Evolutionary conservation across 768 basidiomycete genomes (phyloP).

Genomic region (Phanerodontia chrysosporium): DNA sequence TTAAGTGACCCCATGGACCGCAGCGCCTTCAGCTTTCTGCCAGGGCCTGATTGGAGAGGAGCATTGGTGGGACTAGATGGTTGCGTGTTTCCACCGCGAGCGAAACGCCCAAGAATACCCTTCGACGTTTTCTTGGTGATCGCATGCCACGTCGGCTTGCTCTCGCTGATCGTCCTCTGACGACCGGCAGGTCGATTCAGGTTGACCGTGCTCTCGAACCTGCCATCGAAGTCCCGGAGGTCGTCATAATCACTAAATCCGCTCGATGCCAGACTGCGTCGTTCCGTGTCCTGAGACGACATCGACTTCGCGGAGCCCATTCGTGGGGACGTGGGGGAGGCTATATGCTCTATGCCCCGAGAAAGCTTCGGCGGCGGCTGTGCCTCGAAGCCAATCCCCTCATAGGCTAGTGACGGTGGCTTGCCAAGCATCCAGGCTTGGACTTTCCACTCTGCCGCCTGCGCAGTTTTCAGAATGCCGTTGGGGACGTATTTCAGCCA

Average conservation of each 20-base stretch:
- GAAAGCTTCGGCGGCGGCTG: neutral
- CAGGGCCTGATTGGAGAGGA: conserved; percentile 25
- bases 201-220: conserved; percentile 79
- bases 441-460: conserved; percentile 95
- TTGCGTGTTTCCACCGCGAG: conserved; percentile 40
- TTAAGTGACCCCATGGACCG: conserved; percentile 81
- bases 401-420: conserved; percentile 77
- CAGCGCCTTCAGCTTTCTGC: conserved; percentile 64
- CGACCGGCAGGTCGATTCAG: conserved; percentile 41
- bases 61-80: conserved; percentile 35
- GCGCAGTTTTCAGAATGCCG: conserved; percentile 88
- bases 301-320: conserved; percentile 20
- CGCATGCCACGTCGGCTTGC: conserved; percentile 20
- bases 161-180: conserved; percentile 30
- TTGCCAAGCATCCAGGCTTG: conserved; percentile 98
- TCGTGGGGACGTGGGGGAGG: conserved; percentile 22
- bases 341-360: neutral
- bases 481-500: conserved; percentile 98
- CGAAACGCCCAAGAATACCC: conserved; percentile 65
- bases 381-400: conserved; percentile 81
- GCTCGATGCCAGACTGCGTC: conserved; percentile 71
- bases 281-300: conserved; percentile 39
- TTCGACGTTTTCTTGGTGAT: conserved; percentile 66
- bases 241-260: conserved; percentile 87
- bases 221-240: conserved; percentile 79